These are phyloP conservation scores for Setaria viridis DNA, from an alignment of 202 grass and related monocot species.

Conservation along the genomic window DNA sequence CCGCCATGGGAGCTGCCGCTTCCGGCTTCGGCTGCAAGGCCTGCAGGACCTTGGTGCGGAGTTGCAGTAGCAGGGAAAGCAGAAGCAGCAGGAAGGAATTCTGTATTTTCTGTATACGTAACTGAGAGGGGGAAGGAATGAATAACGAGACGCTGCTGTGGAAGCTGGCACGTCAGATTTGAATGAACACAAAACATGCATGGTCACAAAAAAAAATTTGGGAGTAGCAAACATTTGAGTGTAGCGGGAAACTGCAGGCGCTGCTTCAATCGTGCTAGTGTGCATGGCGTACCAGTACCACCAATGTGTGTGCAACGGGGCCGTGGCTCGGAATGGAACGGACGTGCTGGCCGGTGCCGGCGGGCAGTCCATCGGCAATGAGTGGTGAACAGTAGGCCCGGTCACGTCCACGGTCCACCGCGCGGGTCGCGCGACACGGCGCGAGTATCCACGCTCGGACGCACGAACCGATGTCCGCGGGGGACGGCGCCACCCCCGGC, in stretches of 20 bases:
- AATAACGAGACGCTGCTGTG: background rate
- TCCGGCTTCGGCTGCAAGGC: background rate
- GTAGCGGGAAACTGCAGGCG: too few species aligned
- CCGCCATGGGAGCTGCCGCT: background rate
- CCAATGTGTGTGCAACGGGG: too few species aligned
- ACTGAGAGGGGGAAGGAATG: background rate
- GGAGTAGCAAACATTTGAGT: too few species aligned
- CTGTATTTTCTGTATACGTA: background rate
- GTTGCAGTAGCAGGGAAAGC: background rate
- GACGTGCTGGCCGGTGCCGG: too few species aligned
- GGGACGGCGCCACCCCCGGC: too few species aligned
- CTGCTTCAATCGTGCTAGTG: too few species aligned
- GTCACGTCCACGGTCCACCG: background rate
- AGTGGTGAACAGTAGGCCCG: background rate
- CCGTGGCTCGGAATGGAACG: too few species aligned
- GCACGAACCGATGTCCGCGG: background rate
- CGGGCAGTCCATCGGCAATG: background rate
- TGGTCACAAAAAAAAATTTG: too few species aligned
- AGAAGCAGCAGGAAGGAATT: background rate
- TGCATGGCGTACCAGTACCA: too few species aligned
- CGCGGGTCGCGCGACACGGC: too few species aligned
- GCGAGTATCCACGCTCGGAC: too few species aligned
- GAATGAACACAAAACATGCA: background rate
- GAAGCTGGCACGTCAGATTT: background rate
- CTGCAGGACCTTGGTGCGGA: background rate